Percentiles rank a stretch among this genome's conserved stretches.
These are phyloP conservation scores for Clarireedia homoeocarpa DNA, from an alignment of 2,329 filamentous ascomycete species.

Conservation along the genomic window DNA sequence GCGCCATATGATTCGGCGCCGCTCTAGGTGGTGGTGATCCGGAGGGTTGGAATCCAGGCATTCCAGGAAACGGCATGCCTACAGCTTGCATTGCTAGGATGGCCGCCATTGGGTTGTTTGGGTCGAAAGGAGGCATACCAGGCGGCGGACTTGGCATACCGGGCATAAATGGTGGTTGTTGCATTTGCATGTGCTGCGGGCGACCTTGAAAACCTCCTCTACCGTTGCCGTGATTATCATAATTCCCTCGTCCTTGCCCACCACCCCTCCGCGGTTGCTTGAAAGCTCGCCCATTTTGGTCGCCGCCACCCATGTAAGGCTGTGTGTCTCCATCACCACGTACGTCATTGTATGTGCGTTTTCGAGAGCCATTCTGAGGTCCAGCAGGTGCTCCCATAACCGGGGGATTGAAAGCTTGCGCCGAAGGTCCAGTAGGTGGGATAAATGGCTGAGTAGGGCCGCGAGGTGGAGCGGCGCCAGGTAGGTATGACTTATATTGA, in stretches of 20 bases:
- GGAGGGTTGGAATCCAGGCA: slow-evolving; percentile 29
- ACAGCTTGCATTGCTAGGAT: slow-evolving; percentile 55
- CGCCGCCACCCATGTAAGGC: slow-evolving; percentile 25
- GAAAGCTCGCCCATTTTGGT: slow-evolving; percentile 37
- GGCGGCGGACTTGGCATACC: slow-evolving; percentile 21
- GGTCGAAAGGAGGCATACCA: slow-evolving; percentile 44
- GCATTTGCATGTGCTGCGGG: slow-evolving; percentile 17
- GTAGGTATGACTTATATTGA: slow-evolving; percentile 51
- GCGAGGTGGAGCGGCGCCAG: slow-evolving; percentile 40
- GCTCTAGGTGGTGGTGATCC: slow-evolving; percentile 4
- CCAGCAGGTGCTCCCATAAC: slow-evolving; percentile 19
- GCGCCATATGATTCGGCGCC: slow-evolving; percentile 6
- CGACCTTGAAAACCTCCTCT: slow-evolving; percentile 25
- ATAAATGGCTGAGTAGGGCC: slow-evolving; percentile 20
- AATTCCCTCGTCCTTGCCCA: slow-evolving; percentile 31
- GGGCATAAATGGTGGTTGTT: slow-evolving; percentile 15
- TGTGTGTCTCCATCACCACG: slow-evolving; percentile 36
- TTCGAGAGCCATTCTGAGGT: slow-evolving; percentile 32
- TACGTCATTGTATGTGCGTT: slow-evolving; percentile 47
- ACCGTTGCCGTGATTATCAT: slow-evolving; percentile 28
- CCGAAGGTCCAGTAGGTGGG: slow-evolving; percentile 25
- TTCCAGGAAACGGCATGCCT: slow-evolving; percentile 39
- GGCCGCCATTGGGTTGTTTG: slow-evolving; percentile 52
- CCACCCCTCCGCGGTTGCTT: slow-evolving; percentile 55
- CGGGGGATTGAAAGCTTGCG: slow-evolving; percentile 17